Evolutionary conservation across 495 filamentous ascomycete species (phyloP).

Genomic region (Schizothecium vesticola): DNA sequence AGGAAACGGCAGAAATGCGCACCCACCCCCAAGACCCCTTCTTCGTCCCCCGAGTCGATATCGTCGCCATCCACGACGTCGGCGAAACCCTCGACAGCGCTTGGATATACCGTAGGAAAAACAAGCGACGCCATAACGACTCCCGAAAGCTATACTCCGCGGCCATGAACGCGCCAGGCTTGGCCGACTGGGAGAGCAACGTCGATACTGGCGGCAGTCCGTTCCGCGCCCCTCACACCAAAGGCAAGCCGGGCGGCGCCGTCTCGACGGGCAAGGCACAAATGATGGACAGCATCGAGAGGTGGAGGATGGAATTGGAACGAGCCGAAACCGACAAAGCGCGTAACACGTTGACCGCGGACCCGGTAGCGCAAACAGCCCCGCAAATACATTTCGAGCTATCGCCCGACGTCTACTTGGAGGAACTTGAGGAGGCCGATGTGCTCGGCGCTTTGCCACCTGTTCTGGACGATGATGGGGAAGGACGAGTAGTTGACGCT

Average conservation of each 20-base stretch:
- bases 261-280: slow-evolving; percentile 1
- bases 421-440: neutral
- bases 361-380: neutral
- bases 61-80: slow-evolving; percentile 15
- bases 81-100: slow-evolving; percentile 13
- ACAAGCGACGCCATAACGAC: slow-evolving; percentile 7
- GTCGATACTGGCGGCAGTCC: slow-evolving; percentile 9
- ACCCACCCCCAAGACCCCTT: neutral
- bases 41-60: slow-evolving; percentile 11
- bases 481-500: neutral
- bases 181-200: slow-evolving; percentile 7
- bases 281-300: neutral
- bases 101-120: slow-evolving; percentile 11
- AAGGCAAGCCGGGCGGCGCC: neutral
- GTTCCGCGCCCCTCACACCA: neutral
- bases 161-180: slow-evolving; percentile 4
- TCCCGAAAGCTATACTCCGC: slow-evolving; percentile 1
- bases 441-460: slow-evolving; percentile 5
- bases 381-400: neutral
- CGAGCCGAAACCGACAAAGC: neutral
- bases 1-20: neutral
- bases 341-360: neutral
- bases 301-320: neutral
- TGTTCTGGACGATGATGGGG: slow-evolving; percentile 7
- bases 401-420: neutral